Evolutionary conservation across 768 basidiomycete species (phyloP).

Genomic region (Lanmaoa pseudosensibilis): DNA sequence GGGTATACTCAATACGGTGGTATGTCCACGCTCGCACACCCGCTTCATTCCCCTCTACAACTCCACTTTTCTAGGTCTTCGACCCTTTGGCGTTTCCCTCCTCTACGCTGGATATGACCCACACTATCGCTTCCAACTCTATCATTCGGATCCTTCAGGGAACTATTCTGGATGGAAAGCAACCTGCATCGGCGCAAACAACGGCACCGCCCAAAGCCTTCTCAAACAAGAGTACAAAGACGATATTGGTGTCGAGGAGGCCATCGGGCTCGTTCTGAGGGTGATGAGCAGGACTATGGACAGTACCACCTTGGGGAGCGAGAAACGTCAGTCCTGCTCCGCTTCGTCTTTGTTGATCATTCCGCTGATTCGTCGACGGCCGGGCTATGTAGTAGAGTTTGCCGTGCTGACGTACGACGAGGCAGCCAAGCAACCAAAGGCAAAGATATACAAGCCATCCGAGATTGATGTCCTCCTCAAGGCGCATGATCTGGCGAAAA

Average conservation of each 20-base stretch:
- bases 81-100: slow-evolving; percentile 96
- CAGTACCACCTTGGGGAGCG: slow-evolving; percentile 92
- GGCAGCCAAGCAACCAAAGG: slow-evolving; percentile 71
- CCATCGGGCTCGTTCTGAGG: slow-evolving; percentile 85
- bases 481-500: slow-evolving; percentile 82
- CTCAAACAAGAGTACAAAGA: slow-evolving; percentile 99
- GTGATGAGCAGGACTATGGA: slow-evolving; percentile 99
- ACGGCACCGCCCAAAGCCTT: slow-evolving; percentile 90
- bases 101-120: slow-evolving; percentile 97
- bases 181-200: slow-evolving; percentile 98
- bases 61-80: slow-evolving; percentile 57
- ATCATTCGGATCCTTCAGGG: slow-evolving; percentile 97
- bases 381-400: slow-evolving; percentile 77
- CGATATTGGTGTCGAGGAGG: slow-evolving; percentile 86
- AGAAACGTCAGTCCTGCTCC: slow-evolving; percentile 70
- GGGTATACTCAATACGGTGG: slow-evolving; percentile 98
- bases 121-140: slow-evolving; percentile 94
- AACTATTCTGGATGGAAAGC: slow-evolving; percentile 99
- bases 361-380: background rate
- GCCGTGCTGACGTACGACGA: slow-evolving; percentile 89
- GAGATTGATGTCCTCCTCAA: slow-evolving; percentile 85
- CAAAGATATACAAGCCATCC: slow-evolving; percentile 87
- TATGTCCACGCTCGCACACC: slow-evolving; percentile 31
- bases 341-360: slow-evolving; percentile 23
- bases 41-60: background rate